Evolutionary conservation across 2,329 filamentous ascomycete species (phyloP).

Genomic region (Fusarium duplospermum): DNA sequence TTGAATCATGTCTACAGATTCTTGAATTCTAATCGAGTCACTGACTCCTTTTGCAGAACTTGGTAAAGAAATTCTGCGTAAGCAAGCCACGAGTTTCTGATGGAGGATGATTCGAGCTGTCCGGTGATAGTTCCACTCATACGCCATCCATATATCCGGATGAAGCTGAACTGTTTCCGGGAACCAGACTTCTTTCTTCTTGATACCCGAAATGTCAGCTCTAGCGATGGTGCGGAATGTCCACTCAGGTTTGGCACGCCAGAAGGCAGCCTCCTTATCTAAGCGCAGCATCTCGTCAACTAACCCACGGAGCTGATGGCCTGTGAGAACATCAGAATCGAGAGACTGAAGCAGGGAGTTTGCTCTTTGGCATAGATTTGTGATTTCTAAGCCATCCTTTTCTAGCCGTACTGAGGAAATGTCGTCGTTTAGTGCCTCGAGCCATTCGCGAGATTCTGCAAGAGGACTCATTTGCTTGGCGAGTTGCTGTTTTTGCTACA

Average conservation of each 20-base stretch:
- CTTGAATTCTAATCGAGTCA: background rate
- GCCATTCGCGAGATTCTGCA: conserved; percentile 45
- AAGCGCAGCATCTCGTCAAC: conserved; percentile 47
- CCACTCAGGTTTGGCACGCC: conserved; percentile 51
- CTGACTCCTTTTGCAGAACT: background rate
- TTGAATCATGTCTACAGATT: conserved; percentile 32
- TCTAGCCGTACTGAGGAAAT: conserved; percentile 32
- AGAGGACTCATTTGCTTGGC: conserved; percentile 45
- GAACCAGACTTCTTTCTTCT: conserved; percentile 8
- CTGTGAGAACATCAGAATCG: background rate
- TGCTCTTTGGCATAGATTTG: conserved; percentile 46
- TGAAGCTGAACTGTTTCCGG: conserved; percentile 49
- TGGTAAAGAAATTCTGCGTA: conserved; percentile 18
- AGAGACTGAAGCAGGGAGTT: conserved; percentile 41
- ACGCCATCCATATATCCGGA: conserved; percentile 53
- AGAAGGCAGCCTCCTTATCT: conserved; percentile 45
- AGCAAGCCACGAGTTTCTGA: conserved; percentile 49
- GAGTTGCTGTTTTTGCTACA: conserved; percentile 51
- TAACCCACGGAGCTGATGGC: conserved; percentile 34
- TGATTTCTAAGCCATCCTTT: conserved; percentile 27
- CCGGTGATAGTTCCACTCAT: conserved; percentile 56
- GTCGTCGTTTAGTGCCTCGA: conserved; percentile 46
- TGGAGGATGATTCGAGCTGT: conserved; percentile 52
- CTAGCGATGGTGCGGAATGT: conserved; percentile 42
- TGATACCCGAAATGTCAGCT: conserved; percentile 25